Evolutionary conservation across 805 yeast species (phyloP), one percentile per base, ranked within the genome.

Genomic region (Metahyphopichia silvanorum): DNA sequence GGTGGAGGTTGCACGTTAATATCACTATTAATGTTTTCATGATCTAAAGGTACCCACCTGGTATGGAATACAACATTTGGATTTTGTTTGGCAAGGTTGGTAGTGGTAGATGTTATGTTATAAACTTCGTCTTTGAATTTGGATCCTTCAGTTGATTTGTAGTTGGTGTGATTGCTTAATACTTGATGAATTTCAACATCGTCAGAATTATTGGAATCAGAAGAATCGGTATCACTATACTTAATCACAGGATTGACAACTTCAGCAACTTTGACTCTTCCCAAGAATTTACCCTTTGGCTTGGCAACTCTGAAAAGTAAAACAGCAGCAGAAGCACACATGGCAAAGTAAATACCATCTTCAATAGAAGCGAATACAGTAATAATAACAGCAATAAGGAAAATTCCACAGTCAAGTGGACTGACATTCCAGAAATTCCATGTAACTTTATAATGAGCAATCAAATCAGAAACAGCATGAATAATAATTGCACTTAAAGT

Each of bases 381-480:
- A 47, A 86, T 71, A 31, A 86, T 51, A 10, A 86, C 82, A 24
- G 86, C 87, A 34, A 77, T 73, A 10, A 86, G 32, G 63, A 86
- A 86, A 34, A 86, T 82, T 16, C 79, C 67, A 49, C 71, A 75
- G 57, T 86, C 96, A 17, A 84, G 40, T 18, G 96, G 96, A 30
- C 77, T 63, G 36, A 82, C 74, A 42, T 68, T 72, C 82, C 86
- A 89, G 54, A 84, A 72, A 43, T 68, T 74, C 74, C 75, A 74
- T 7, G 88, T 74, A 16, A 81, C 74, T 45, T 70, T 71, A 55
- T 77, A 85, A 32, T 79, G 71, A 2, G 94, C 82, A 38, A 87
- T 60, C 57, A 89, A 73, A 59, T 88, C 96, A 32, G 86, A 75
- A 13, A 89, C 97, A 18, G 96, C 95, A 59, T 89, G 96, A 51